Evolutionary conservation across 495 filamentous ascomycete genomes (phyloP).

Genomic region (Massariosphaeria phaeospora): DNA sequence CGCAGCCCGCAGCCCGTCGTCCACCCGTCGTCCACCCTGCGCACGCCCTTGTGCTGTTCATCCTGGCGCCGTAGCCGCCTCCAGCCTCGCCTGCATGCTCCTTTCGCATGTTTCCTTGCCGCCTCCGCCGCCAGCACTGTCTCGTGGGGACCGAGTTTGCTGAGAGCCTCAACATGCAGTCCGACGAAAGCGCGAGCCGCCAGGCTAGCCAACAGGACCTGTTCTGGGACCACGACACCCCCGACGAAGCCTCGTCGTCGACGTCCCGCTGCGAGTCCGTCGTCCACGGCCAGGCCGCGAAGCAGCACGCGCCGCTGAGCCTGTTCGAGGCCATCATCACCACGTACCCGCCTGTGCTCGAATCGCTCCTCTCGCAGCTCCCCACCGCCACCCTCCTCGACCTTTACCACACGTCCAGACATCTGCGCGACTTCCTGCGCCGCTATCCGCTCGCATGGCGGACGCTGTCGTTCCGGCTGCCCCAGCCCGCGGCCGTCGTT

Average conservation of each 20-base stretch:
- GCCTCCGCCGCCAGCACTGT: conserved; percentile 30
- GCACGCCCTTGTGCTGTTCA: conserved; percentile 10
- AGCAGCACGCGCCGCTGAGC: conserved; percentile 8
- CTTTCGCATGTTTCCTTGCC: conserved; percentile 31
- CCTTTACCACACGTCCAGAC: conserved; percentile 54
- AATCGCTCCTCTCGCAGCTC: conserved; percentile 54
- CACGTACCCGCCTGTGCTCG: conserved; percentile 53
- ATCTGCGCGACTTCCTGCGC: conserved; percentile 52
- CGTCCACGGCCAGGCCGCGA: neutral
- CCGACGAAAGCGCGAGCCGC: conserved; percentile 29
- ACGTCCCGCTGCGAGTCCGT: neutral
- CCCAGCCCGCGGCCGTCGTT: conserved; percentile 38
- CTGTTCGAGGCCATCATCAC: conserved; percentile 51
- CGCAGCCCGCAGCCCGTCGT: conserved; percentile 19
- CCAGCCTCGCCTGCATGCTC: conserved; percentile 25
- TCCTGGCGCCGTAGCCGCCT: conserved; percentile 26
- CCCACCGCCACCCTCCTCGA: conserved; percentile 54
- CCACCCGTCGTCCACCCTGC: conserved; percentile 2
- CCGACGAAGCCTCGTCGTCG: conserved; percentile 5
- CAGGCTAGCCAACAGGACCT: conserved; percentile 4
- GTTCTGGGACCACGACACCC: conserved; percentile 19
- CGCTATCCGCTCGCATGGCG: conserved; percentile 59
- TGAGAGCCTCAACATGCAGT: conserved; percentile 21
- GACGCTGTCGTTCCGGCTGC: conserved; percentile 54
- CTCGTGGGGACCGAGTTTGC: conserved; percentile 29